Evolutionary conservation across 2,329 filamentous ascomycete species (phyloP), one percentile per base, ranked within the genome.

Genomic region (Plectosphaerella plurivora): DNA sequence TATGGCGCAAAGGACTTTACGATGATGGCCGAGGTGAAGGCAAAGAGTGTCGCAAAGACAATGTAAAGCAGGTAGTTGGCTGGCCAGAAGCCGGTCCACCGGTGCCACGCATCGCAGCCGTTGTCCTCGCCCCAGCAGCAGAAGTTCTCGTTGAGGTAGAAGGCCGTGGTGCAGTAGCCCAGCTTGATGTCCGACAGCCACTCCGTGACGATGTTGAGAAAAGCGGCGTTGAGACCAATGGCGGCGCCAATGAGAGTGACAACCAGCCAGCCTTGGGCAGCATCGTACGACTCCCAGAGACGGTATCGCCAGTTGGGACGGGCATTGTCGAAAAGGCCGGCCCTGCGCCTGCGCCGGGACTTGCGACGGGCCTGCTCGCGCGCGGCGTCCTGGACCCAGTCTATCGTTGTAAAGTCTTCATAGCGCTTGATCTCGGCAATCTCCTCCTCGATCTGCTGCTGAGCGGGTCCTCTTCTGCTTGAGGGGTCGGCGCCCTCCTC

Each of bases 341-440:
- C 84, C 7, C 86, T 84, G 62, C 87, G 84, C 67, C 84, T 86
- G 63, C 89, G 82, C 60, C 88, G 81, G 47, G 88, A 81, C 62
- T 89, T 89, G 56, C 93, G 84, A 51, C 92, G 84, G 46, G 89
- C 76, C 67, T 96, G 90, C 68, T 97, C 94, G 58, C 92, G 87
- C 35, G 91, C 88, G 11, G 93, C 92, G 80, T 99, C 94, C 69
- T 99, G 93, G 1, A 99, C 93, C 94, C 94, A 99, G 71, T 99
- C 94, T 83, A 94, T 94, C 1, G 94, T 99, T 6, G 92, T 96
- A 68, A 99, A 99, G 72, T 99, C 94, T 81, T 96, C 94, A 73
- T 99, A 99, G 73, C 93, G 83, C 74, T 97, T 97, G 68, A 99
- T 97, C 75, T 97, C 88, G 24, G 89, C 92, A 65, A 99, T 96